Evolutionary conservation across 2,329 filamentous ascomycete genomes (phyloP).

Genomic region (Trichoderma sp.): DNA sequence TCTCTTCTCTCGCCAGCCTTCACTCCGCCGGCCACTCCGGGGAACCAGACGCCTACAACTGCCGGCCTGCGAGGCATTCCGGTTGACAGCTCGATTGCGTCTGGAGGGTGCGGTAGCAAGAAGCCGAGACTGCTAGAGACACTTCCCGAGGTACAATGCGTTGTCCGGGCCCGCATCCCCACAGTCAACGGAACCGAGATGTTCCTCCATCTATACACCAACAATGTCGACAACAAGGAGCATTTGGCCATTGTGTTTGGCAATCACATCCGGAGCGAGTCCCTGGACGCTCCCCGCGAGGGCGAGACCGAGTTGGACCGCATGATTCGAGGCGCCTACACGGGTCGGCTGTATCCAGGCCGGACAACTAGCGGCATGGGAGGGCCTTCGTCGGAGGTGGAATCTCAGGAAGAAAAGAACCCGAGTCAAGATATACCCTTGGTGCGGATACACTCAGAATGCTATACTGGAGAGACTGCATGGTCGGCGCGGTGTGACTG

Average conservation of each 20-base stretch:
- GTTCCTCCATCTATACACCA: conserved; percentile 93
- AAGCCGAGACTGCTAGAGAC: conserved; percentile 69
- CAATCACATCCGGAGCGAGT: conserved; percentile 70
- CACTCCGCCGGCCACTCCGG: conserved; percentile 66
- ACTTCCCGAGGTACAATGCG: conserved; percentile 84
- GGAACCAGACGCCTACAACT: conserved; percentile 50
- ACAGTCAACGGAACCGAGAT: conserved; percentile 91
- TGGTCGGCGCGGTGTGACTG: conserved; percentile 98
- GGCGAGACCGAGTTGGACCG: conserved; percentile 85
- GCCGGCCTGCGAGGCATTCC: conserved; percentile 51
- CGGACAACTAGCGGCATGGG: conserved; percentile 68
- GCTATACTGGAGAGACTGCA: conserved; percentile 96
- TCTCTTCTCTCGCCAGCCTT: conserved; percentile 86
- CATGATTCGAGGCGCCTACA: conserved; percentile 93
- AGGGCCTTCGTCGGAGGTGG: conserved; percentile 26
- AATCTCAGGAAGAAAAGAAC: conserved; percentile 20
- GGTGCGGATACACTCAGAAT: conserved; percentile 95
- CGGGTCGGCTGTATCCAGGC: conserved; percentile 81
- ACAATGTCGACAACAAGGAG: conserved; percentile 91
- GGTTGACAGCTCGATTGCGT: conserved; percentile 57
- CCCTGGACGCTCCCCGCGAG: conserved; percentile 65
- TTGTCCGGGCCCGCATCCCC: conserved; percentile 91
- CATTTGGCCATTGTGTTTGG: conserved; percentile 97
- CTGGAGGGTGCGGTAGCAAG: conserved; percentile 59
- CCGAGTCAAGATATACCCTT: conserved; percentile 51